Evolutionary conservation across 2,329 filamentous ascomycete genomes (phyloP), one percentile per base, ranked within the genome.

Genomic region (Beauveria sp.): DNA sequence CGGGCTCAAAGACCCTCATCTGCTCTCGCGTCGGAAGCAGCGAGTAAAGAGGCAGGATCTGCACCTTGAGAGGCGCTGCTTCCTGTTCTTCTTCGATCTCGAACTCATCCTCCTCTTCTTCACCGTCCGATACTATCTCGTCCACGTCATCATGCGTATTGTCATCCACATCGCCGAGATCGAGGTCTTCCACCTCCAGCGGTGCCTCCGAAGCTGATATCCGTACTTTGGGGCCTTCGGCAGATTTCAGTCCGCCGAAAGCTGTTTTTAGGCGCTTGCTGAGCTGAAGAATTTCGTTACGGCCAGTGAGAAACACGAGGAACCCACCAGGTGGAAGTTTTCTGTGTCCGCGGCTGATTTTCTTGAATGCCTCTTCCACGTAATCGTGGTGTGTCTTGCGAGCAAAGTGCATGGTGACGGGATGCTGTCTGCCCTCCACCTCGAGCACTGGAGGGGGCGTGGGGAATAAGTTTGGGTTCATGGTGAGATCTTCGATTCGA

Each of bases 31-130:
- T 96, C 0, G 93, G 91, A 1, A 99, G 79, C 58, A 97, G 84
- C 3, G 95, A 98, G 75, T 96, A 99, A 0, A 99, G 83, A 0
- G 95, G 93, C n/a, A 99, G 76, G 9, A 98, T 85, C 67, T 97
- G 91, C 71, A 96, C 89, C 66, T 88, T 88, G 46, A 88, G 76
- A 0, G 88, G 85, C 1, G 85, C 85, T 5, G 86, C 69, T 54
- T 76, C 72, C 60, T 76, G 71, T 60, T 88, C 84, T 62, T 89
- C 83, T 66, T 91, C 87, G 49, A 90, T 81, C 42, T 88, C 80
- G 62, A 90, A 90, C 63, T 90, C 88, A 53, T 89, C 80, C n/a
- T 83, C 84, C 43, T 83, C 79, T 9, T 80, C 78, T 22, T 78
- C 79, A 22, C 84, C 80, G 14, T 83, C 81, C 48, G 83, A 84